Evolutionary conservation across 352 stramenopile genomes (phyloP), one percentile per base, ranked within the genome.

Genomic region (Pythium sp.): DNA sequence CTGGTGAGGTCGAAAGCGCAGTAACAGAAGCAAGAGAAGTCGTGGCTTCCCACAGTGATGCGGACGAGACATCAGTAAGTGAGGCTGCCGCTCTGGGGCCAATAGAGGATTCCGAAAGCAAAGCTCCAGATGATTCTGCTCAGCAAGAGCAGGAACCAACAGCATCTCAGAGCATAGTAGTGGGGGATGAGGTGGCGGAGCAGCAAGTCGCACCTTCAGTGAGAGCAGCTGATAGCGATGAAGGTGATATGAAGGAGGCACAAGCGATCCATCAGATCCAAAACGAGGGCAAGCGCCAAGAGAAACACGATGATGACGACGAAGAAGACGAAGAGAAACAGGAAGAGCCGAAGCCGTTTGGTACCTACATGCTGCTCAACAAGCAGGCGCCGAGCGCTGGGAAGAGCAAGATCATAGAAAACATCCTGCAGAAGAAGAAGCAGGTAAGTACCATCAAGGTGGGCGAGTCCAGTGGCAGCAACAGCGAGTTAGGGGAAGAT

Each of bases 281-380:
- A 8, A 18, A 54, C 3, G 20, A 62, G 26, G 34, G 5, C 11
- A 32, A 6, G 2, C 6, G 38, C 15, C 18, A 65, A n/a, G 60
- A 2, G 18, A 5, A 47, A 7, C 49, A 8, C 15, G 32, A 68
- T 11, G 41, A 12, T 26, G 26, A 9, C 0, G 28, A 65, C 58
- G 54, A 63, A 43, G 54, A 65, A 11, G 62, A 47, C 12, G 65
- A 62, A 36, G 47, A 49, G 5, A 54, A 66, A n/a, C 43, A 58
- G 20, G 61, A 73, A 22, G 62, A 73, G 9, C 46, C 69, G 0
- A 75, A 79, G 32, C 68, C 71, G 5, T 70, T 71, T 5, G 78
- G 80, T 0, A 81, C 78, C 22, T 83, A 76, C 64, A 83, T 82
- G 68, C 70, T 86, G 38, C 70, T 84, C 64, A 72, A 60, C 49